A percentile compares a stretch with the other conserved stretches of the same genome.
These are phyloP conservation scores for Pleurostoma richardsiae DNA, from an alignment of 2,329 filamentous ascomycete species.

Conservation along the genomic window DNA sequence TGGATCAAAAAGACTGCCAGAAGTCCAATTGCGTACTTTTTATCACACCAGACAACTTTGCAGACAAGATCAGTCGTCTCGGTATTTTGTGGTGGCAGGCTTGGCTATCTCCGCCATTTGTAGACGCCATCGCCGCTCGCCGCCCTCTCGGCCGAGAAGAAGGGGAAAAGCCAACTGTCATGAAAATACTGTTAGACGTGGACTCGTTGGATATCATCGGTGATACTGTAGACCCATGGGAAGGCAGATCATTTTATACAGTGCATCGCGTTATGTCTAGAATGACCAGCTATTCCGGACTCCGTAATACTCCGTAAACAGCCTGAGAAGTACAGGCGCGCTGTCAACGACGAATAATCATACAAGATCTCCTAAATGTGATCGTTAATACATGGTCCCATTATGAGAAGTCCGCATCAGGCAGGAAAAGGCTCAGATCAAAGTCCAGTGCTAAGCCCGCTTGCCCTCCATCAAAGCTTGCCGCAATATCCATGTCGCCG, in stretches of 20 bases:
- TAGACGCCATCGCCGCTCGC: too few relatives aligned
- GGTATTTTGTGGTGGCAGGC: neutral
- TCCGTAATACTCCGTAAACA: neutral
- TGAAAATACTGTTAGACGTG: too few relatives aligned
- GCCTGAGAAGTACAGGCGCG: neutral
- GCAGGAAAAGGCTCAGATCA: slow-evolving; percentile 19
- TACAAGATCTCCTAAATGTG: neutral
- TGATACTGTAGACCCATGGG: neutral
- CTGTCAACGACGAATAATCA: neutral
- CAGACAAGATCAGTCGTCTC: neutral
- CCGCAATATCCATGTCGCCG: slow-evolving; percentile 11
- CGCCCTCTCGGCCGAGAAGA: too few relatives aligned
- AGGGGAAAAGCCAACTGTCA: too few relatives aligned
- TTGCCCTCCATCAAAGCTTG: slow-evolving; percentile 10
- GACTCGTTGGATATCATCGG: too few relatives aligned
- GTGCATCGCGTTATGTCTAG: neutral
- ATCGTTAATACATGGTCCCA: neutral
- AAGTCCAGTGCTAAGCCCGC: slow-evolving; percentile 16
- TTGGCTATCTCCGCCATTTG: neutral
- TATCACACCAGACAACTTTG: neutral
- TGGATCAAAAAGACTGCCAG: too few relatives aligned
- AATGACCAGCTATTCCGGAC: neutral
- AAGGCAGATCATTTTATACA: neutral
- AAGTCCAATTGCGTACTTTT: neutral
- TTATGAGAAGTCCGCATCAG: slow-evolving; percentile 5